A percentile compares a stretch with the other conserved stretches of the same genome.
Evolutionary conservation across 106 monocot genomes (phyloP).

Genomic region (Dendrobium chrysotoxum): DNA sequence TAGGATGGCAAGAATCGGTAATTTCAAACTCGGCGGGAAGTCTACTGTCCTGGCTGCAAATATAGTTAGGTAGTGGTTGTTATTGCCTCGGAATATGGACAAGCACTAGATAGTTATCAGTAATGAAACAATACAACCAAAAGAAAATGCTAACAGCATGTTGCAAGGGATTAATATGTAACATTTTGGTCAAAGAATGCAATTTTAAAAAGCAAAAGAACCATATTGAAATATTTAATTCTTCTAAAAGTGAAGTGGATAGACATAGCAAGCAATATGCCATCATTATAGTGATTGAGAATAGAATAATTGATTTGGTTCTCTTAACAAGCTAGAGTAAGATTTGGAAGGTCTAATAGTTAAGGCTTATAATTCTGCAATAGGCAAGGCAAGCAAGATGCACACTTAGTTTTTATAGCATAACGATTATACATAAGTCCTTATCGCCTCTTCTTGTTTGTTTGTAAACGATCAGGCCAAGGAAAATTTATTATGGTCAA

Average conservation of each 20-base stretch:
- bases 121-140: not conserved
- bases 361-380: no score
- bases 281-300: not conserved
- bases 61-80: not conserved
- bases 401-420: no score
- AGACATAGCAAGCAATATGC: not conserved
- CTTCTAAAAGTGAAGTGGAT: not conserved
- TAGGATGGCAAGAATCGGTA: conserved; percentile 71
- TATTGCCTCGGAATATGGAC: not conserved
- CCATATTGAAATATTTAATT: not conserved
- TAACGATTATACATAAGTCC: no score
- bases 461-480: no score
- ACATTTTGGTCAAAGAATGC: not conserved
- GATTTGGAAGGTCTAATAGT: not conserved
- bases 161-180: not conserved
- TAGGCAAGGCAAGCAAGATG: no score
- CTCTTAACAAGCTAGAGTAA: not conserved
- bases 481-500: no score
- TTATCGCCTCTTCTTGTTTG: no score
- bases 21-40: conserved; percentile 99
- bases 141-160: not conserved
- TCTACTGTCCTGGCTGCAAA: conserved; percentile 87
- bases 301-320: not conserved
- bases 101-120: not conserved
- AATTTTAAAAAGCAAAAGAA: not conserved